Evolutionary conservation across 169 alveolate species (phyloP), one percentile per base, ranked within the genome.

Genomic region (Cryptosporidium muris): DNA sequence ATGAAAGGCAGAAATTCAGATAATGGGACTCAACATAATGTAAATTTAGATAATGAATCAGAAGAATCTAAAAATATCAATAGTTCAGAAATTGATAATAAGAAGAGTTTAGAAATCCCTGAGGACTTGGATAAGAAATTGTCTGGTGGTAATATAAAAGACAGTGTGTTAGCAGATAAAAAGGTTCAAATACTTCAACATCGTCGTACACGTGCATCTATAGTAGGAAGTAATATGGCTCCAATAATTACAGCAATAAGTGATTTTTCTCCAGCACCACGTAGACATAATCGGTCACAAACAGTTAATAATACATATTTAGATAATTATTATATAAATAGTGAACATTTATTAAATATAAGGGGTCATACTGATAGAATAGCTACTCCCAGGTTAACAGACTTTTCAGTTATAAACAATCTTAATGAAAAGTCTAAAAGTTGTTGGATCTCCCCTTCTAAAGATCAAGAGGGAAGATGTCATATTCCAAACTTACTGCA

Each of bases 211-310:
- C 54, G 25, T 3, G 85, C 54, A 42, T 58, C 85, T 6, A 74
- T 74, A 4, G 42, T 63, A 36, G 54, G 40, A 16, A 49, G n/a
- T 11, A 63, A 51, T 36, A 74, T 34, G 5, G 45, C 6, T 3
- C 42, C 60, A 4, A 51, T 54, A 12, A 47, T 37, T 8, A 25
- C 2, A 7, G 14, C 52, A 16, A 45, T n/a, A 4, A 43, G 40
- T 12, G 85, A 74, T 37, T 74, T 56, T 52, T 74, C 85, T 16
- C 85, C 85, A 2, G 85, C 85, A n/a, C 85, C 85, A 56, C 54
- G 36, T 16, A 58, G 60, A 34, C 85, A 74, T 42, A 74, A 68
- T 51, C 54, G 85, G 48, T 74, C 68, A 11, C 40, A 47, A 60
- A 74, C 85, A 7, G 43, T 16, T 58, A 74, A 37, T 58, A 58